phyloP scores from a whole-genome alignment of 805 yeast species.

The Zygosaccharomyces pseudorouxii region DNA sequence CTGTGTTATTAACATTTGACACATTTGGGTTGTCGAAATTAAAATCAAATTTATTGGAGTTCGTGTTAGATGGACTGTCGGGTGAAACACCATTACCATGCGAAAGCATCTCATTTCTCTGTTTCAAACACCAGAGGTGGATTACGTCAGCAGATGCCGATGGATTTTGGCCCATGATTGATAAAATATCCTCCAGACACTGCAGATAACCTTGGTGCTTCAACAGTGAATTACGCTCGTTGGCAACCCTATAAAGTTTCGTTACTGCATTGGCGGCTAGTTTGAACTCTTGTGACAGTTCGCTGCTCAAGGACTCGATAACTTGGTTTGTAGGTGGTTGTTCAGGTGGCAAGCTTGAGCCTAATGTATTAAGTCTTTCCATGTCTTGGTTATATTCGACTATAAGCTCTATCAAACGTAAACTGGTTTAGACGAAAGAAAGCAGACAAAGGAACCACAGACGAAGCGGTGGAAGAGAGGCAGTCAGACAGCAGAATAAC shows the following conservation, averaged over 20 bases:
- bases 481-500: background rate
- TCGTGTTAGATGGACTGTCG: background rate
- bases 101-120: constrained; percentile 18
- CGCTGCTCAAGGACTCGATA: constrained; percentile 40
- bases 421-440: background rate
- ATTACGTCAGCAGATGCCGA: constrained; percentile 20
- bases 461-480: background rate
- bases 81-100: background rate
- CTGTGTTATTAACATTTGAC: constrained; percentile 2
- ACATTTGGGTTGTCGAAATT: constrained; percentile 12
- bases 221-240: constrained; percentile 45
- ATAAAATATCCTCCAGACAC: constrained; percentile 55
- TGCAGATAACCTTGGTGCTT: constrained; percentile 57
- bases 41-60: constrained; percentile 12
- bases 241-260: constrained; percentile 57
- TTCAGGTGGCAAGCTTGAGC: constrained; percentile 30
- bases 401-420: background rate
- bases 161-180: constrained; percentile 27
- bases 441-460: background rate
- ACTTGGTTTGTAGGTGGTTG: constrained; percentile 31
- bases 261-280: constrained; percentile 72
- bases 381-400: constrained; percentile 7
- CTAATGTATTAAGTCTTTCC: constrained; percentile 26
- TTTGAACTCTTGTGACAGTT: constrained; percentile 60
- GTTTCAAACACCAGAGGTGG: constrained; percentile 26